Conservation (phyloP, 768 basidiomycete genomes). For the Suillus fuscotomentosus region DNA sequence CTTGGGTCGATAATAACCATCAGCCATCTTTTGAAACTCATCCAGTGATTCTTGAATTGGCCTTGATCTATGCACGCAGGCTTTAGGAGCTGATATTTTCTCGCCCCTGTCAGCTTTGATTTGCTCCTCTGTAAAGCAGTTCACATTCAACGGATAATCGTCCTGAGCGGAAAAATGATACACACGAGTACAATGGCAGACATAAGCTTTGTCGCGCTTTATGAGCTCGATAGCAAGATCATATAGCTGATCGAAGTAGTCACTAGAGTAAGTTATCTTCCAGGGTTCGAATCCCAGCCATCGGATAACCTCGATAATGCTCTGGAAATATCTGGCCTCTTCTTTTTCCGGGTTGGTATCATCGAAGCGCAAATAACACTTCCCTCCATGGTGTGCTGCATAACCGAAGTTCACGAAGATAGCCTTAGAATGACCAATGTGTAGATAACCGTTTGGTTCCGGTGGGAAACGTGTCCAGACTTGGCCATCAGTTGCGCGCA, state of each 20-base stretch:
- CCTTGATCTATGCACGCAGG: slow-evolving; percentile 84
- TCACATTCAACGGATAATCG: slow-evolving; percentile 4
- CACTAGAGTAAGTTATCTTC: slow-evolving; percentile 99
- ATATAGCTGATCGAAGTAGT: slow-evolving; percentile 88
- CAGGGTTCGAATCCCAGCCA: slow-evolving; percentile 99
- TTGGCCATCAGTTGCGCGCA: slow-evolving; percentile 73
- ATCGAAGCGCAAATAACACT: slow-evolving; percentile 93
- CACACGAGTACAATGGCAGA: slow-evolving; percentile 95
- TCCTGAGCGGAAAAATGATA: background rate
- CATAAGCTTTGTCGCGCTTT: slow-evolving; percentile 88
- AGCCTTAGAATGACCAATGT: slow-evolving; percentile 96
- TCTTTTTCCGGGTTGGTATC: slow-evolving; percentile 99
- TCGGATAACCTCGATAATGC: slow-evolving; percentile 89
- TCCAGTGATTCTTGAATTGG: slow-evolving; percentile 83
- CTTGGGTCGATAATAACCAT: slow-evolving; percentile 87
- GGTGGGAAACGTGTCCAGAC: slow-evolving; percentile 98
- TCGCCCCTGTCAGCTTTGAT: slow-evolving; percentile 88
- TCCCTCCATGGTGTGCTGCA: slow-evolving; percentile 89
- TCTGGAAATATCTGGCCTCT: slow-evolving; percentile 94
- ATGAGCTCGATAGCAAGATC: slow-evolving; percentile 87
- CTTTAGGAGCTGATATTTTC: slow-evolving; percentile 73
- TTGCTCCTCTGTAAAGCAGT: slow-evolving; percentile 71
- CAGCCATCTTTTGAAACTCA: slow-evolving; percentile 92
- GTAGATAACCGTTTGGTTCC: slow-evolving; percentile 96
- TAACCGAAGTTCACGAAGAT: slow-evolving; percentile 99